Evolutionary conservation across 306 rosid species (phyloP).

Genomic region (Mimosa bimucronata): DNA sequence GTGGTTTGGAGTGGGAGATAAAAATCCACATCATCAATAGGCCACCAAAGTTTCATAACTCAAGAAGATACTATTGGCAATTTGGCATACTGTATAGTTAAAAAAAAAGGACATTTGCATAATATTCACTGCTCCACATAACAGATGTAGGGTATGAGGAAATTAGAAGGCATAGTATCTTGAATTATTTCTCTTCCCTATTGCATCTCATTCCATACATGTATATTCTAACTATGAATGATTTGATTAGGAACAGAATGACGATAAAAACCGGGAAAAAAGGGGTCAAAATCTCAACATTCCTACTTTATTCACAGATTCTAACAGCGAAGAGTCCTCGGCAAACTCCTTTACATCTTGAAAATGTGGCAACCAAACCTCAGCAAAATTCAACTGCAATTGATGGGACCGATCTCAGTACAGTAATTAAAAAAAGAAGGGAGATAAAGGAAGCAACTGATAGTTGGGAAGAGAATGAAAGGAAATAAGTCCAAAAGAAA

Average conservation of each 20-base stretch:
- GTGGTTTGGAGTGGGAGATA: too few species aligned
- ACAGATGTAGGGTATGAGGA: constrained; percentile 5
- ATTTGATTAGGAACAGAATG: constrained; percentile 44
- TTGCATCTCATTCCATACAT: constrained; percentile 52
- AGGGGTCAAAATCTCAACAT: constrained; percentile 38
- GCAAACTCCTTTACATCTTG: constrained; percentile 64
- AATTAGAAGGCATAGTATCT: constrained; percentile 32
- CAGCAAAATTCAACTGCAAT: constrained; percentile 44
- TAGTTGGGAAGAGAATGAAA: background rate
- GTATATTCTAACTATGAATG: constrained; percentile 60
- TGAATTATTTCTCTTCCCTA: constrained; percentile 45
- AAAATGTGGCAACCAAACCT: constrained; percentile 53
- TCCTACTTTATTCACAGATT: constrained; percentile 77
- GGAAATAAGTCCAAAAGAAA: background rate
- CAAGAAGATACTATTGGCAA: background rate
- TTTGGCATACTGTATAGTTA: background rate
- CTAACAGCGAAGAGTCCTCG: constrained; percentile 50
- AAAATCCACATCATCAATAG: too few species aligned
- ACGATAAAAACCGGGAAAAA: background rate
- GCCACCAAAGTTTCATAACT: background rate
- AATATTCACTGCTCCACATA: constrained; percentile 12
- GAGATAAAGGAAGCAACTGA: background rate
- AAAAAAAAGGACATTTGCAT: background rate
- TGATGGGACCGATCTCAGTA: constrained; percentile 1
- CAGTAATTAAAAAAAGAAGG: background rate